Evolutionary conservation across 768 basidiomycete species (phyloP).

Genomic region (Lentinula guzmanii): DNA sequence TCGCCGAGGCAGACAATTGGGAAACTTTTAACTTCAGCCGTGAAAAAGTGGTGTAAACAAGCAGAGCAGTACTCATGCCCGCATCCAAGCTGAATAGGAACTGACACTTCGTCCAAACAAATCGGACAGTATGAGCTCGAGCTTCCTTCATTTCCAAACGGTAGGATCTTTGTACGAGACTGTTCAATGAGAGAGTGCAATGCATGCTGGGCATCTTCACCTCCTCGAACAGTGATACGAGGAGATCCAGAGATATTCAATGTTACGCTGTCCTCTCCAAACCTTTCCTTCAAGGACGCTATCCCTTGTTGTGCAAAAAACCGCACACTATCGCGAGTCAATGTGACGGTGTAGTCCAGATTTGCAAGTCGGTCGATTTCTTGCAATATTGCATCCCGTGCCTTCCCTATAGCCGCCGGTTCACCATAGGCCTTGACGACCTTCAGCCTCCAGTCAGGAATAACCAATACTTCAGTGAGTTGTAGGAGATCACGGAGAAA

Average conservation of each 20-base stretch:
- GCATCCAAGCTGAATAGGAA: constrained; percentile 38
- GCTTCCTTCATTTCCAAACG: not conserved
- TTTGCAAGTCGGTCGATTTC: constrained; percentile 44
- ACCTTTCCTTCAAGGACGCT: constrained; percentile 39
- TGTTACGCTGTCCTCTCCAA: constrained; percentile 49
- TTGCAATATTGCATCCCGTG: constrained; percentile 35
- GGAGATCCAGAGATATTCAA: constrained; percentile 32
- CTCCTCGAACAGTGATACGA: constrained; percentile 46
- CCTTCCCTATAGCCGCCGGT: constrained; percentile 29
- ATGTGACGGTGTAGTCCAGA: constrained; percentile 31
- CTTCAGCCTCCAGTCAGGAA: constrained; percentile 38
- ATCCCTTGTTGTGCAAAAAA: constrained; percentile 49
- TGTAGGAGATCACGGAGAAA: constrained; percentile 29
- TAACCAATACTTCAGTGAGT: constrained; percentile 36
- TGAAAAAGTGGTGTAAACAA: constrained; percentile 43
- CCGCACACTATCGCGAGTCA: constrained; percentile 34
- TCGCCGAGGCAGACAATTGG: constrained; percentile 62
- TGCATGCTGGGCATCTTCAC: constrained; percentile 47
- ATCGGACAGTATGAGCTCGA: constrained; percentile 37
- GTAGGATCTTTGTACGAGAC: constrained; percentile 20
- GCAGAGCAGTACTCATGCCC: constrained; percentile 44
- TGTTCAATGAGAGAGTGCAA: constrained; percentile 38
- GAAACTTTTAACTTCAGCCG: constrained; percentile 36
- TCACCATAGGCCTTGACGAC: constrained; percentile 43
- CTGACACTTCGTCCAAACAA: constrained; percentile 39